Conservation (phyloP, 2,329 filamentous ascomycete species). For the Ophiocordyceps camponoti-leonardi region DNA sequence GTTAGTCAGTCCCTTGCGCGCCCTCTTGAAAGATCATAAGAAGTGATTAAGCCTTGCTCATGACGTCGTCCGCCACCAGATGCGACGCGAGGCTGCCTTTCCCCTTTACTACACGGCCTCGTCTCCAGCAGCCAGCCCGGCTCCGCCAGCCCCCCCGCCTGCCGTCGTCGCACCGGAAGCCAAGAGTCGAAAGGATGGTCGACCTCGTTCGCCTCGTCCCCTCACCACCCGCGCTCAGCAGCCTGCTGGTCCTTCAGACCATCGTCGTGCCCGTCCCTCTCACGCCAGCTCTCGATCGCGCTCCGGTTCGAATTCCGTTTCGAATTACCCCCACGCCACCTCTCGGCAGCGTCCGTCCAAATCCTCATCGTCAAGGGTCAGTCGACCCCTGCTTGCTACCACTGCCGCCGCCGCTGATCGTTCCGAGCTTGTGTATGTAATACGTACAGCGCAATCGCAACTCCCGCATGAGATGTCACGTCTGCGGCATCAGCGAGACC, state of each 20-base stretch:
- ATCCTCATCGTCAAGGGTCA: neutral
- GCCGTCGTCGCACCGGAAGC: neutral
- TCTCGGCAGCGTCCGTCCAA: neutral
- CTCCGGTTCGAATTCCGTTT: neutral
- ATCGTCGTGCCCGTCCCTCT: neutral
- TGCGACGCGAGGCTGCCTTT: neutral
- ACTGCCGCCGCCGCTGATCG: neutral
- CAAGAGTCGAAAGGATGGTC: neutral
- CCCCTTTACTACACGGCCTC: neutral
- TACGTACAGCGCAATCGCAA: neutral
- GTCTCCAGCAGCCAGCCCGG: neutral
- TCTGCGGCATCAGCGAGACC: constrained; percentile 55
- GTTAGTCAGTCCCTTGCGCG: neutral
- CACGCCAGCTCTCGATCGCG: neutral
- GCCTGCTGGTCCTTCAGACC: neutral
- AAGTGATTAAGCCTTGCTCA: neutral
- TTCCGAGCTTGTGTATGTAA: too few relatives aligned
- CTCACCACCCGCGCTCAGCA: neutral
- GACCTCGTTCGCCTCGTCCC: neutral
- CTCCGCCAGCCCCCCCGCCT: neutral
- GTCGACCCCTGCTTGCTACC: neutral
- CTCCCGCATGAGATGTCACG: constrained; percentile 11
- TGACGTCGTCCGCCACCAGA: neutral
- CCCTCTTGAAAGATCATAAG: neutral
- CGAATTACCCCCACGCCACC: neutral